Evolutionary conservation across 495 filamentous ascomycete genomes (phyloP), one percentile per base, ranked within the genome.

Genomic region (Rusavskia elegans): DNA sequence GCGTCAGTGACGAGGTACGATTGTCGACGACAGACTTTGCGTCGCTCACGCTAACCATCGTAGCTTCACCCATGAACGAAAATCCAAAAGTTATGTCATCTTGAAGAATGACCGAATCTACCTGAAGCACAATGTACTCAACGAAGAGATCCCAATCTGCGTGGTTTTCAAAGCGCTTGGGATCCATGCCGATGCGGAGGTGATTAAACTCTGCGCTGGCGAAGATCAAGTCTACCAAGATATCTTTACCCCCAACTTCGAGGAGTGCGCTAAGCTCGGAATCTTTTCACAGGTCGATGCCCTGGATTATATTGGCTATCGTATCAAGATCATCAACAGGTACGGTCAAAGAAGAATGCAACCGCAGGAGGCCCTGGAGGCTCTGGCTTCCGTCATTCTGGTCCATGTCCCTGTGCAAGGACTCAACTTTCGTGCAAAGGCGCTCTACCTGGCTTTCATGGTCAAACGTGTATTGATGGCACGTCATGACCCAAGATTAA

Each of bases 401-500:
- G 87, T 92, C 7, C 92, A 98, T 55, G 86, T 98, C 17, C 81
- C 85, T n/a, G 86, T 97, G 53, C 74, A 80, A 50, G 84, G 84
- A 51, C 74, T 93, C 59, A 87, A 97, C 61, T 96, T 96, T 68
- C 79, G 89, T 50, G 89, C 92, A 5, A 99, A 99, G 59, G 88
- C 89, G 9, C 73, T 96, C 32, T 99, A 96, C 59, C 77, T 99
- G 48, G 92, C 89, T 42, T 86, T 92, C 69, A 99, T 97, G 92
- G 82, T 87, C 25, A 84, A 89, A 23, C 78, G 90, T 66, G 88
- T 97, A 0, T 61, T 99, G 38, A 94, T 95, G 87, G 90, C 87
- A 11, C 82, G 84, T 63, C 84, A 89, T 45, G 87, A 97, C 58
- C 79, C 84, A 5, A 83, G 79, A 19, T 72, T 97, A 55, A 85